phyloP scores from a whole-genome alignment of 2,329 filamentous ascomycete species.

The Clarireedia paspali region DNA sequence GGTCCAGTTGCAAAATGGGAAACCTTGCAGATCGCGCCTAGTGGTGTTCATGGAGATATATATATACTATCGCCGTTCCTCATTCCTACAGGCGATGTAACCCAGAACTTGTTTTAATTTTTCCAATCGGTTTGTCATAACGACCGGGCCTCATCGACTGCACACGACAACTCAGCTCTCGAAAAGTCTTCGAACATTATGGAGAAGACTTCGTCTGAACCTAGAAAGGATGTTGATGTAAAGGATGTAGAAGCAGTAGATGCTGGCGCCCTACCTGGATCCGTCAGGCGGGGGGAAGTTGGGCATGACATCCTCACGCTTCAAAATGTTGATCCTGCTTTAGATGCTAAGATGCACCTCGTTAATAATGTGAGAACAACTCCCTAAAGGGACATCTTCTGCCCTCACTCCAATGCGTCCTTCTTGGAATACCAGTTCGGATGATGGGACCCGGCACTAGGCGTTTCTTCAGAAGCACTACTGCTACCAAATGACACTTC shows the following conservation, averaged over 20 bases:
- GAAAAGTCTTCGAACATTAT: not conserved
- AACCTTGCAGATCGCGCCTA: no score
- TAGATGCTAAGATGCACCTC: constrained; percentile 61
- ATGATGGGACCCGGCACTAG: not conserved
- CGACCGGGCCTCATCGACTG: no score
- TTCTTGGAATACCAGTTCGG: not conserved
- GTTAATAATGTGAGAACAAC: constrained; percentile 52
- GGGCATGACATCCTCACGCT: constrained; percentile 44
- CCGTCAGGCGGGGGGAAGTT: not conserved
- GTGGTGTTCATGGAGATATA: no score
- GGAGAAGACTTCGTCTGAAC: not conserved
- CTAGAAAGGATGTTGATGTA: constrained; percentile 10
- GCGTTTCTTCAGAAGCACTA: not conserved
- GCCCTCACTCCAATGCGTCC: not conserved
- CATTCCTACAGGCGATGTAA: no score
- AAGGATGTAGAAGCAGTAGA: constrained; percentile 7
- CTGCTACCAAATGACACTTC: not conserved
- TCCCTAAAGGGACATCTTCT: not conserved
- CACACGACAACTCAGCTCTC: not conserved
- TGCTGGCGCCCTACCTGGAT: not conserved
- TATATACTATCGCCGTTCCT: no score
- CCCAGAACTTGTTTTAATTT: no score
- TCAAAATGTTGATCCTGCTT: constrained; percentile 51
- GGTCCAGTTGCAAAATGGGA: no score
- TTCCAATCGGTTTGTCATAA: no score